Evolutionary conservation across 2,329 filamentous ascomycete genomes (phyloP), one percentile per base, ranked within the genome.

Genomic region (Coniochaeta pulveracea): DNA sequence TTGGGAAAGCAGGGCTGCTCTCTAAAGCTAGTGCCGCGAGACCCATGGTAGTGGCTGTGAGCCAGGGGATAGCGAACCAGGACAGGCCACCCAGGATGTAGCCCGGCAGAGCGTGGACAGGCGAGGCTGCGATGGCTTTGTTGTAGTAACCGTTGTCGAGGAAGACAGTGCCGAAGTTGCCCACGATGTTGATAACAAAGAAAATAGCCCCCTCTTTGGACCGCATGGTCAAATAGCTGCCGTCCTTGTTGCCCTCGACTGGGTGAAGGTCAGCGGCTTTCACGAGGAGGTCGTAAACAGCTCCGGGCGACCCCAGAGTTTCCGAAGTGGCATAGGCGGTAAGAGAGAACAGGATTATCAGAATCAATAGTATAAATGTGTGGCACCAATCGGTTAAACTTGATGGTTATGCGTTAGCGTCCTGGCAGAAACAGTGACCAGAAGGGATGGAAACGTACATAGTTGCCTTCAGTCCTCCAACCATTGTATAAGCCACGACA

Each of bases 61-160:
- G 66, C 82, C 84, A 93, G 1, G 88, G 88, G 34, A 95, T 93
- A 1, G 86, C 86, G 45, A 94, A 94, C 86, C 86, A 94, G 32
- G 74, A 78, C 1, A 93, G 67, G 15, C 88, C 86, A 5, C 86
- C 86, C 40, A 89, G 71, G 35, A 94, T 79, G 49, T 94, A 94
- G 12, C 86, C 86, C 0, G 86, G 86, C 3, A 95, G 72, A 0
- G 86, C 88, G 39, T 89, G 77, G 0, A 89, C 80, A 1, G 85
- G 85, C 15, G 76, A 80, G 0, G 88, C 85, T 6, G 88, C 85
- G 47, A 94, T 93, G 11, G 85, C 86, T 57, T 93, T 93, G 66
- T 93, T 91, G 60, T 86, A 93, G 61, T 93, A 93, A 11, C 81
- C 79, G 43, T 88, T 88, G 49, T 93, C 85, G 27, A 85, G 66